Percentiles rank a stretch among this genome's conserved stretches.
These are phyloP conservation scores for Tuctoria greenei DNA, from an alignment of 176 grass and related monocot genomes.

Conservation along the genomic window DNA sequence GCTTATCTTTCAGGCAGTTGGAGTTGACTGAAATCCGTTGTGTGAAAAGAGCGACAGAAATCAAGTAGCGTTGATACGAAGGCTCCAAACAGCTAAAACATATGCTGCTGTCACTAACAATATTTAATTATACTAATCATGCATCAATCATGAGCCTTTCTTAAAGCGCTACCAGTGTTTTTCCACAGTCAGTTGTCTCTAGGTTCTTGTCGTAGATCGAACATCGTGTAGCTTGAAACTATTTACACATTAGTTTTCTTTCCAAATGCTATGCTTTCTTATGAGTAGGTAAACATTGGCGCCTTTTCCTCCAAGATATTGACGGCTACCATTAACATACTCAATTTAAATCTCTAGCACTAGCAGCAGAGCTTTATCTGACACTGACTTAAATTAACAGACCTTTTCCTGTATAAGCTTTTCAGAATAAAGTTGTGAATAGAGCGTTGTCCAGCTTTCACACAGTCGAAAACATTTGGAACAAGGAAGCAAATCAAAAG, in stretches of 20 bases:
- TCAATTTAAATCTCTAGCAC: constrained; percentile 42
- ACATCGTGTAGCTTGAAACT: constrained; percentile 46
- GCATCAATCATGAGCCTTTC: constrained; percentile 43
- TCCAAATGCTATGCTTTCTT: constrained; percentile 59
- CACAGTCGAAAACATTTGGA: constrained; percentile 41
- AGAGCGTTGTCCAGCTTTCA: constrained; percentile 40
- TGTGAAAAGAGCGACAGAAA: constrained; percentile 48
- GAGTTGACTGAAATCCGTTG: constrained; percentile 56
- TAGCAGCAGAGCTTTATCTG: constrained; percentile 42
- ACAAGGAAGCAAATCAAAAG: constrained; percentile 48
- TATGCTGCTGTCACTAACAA: constrained; percentile 33
- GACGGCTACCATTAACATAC: constrained; percentile 50
- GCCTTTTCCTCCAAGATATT: constrained; percentile 78
- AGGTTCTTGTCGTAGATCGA: constrained; percentile 49
- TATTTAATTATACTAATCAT: constrained; percentile 54
- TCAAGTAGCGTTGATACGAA: constrained; percentile 53
- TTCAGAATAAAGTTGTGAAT: constrained; percentile 47
- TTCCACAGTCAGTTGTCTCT: constrained; percentile 42
- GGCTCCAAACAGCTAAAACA: constrained; percentile 48
- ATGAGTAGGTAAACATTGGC: constrained; percentile 65
- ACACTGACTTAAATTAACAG: constrained; percentile 25
- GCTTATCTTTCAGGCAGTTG: constrained; percentile 62
- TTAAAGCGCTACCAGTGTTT: constrained; percentile 39
- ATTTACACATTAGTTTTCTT: constrained; percentile 40
- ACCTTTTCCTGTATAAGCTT: constrained; percentile 7